Conservation (phyloP, 148 eudicot genomes). For the Camellia lanceoleosa region DNA sequence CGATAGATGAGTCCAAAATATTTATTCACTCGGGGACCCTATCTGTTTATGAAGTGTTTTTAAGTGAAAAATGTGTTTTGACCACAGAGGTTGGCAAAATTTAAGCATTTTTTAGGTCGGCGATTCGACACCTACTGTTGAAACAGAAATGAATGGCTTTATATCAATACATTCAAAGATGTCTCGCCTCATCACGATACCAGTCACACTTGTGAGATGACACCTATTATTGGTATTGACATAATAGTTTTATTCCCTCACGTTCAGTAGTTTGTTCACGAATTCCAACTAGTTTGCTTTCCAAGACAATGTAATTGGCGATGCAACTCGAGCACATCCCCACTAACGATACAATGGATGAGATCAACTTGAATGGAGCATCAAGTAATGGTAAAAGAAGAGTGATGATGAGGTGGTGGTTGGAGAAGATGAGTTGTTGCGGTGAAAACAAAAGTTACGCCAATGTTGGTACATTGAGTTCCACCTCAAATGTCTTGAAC, state of each 20-base stretch:
- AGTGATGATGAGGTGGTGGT: constrained; percentile 95
- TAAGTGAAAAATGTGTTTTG: not conserved
- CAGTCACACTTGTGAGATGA: not conserved
- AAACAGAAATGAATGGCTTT: not conserved
- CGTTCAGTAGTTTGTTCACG: constrained; percentile 77
- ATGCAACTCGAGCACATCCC: constrained; percentile 51
- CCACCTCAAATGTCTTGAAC: constrained; percentile 24
- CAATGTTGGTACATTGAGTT: constrained; percentile 32
- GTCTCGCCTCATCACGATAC: too few species aligned
- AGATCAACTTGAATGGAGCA: constrained; percentile 58
- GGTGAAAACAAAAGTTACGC: constrained; percentile 34
- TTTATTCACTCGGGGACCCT: too few species aligned
- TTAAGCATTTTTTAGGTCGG: not conserved
- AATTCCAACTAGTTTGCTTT: constrained; percentile 97
- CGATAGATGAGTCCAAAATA: too few species aligned
- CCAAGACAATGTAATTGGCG: constrained; percentile 63
- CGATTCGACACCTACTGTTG: not conserved
- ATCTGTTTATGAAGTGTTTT: too few species aligned
- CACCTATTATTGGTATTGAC: not conserved
- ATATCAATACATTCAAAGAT: not conserved
- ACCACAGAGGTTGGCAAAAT: not conserved
- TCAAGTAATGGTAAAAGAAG: constrained; percentile 61
- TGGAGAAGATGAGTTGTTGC: constrained; percentile 72
- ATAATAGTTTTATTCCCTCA: not conserved
- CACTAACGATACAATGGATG: constrained; percentile 71